Evolutionary conservation across 495 filamentous ascomycete genomes (phyloP), one percentile per base, ranked within the genome.

Genomic region (Pyrenula aspistea): DNA sequence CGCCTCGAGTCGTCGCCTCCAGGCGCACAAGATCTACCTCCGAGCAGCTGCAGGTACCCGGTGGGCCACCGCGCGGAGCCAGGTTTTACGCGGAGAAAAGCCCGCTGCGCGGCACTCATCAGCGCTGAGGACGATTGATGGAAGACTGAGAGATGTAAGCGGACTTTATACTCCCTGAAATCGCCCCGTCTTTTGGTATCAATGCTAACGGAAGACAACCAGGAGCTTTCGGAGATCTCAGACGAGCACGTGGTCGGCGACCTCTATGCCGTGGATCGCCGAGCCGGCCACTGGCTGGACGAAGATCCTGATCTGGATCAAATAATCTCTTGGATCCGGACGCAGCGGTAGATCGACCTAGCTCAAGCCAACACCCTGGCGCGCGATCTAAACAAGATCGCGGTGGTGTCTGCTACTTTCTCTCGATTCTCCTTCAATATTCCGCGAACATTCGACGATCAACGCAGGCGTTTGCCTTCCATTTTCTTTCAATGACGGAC

Each of bases 21-120:
- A 88, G 68, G 88, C 80, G 36, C 89, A 93, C 67, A 88, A 85
- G 68, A 89, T 91, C 58, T 91, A 91, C 62, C 78, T 92, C 19
- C 83, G 86, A 24, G 85, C 87, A 48, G 81, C 80, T 2, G 88
- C 89, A 12, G 88, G 84, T 20, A 81, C 83, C 62, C 78, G 88
- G 66, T 96, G 91, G 91, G 72, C 87, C 61, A 84, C 88, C 60
- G 80, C 84, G 62, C 80, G 90, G 47, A 77, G 84, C 20, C 72
- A 74, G 36, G 73, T 89, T 50, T 74, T 92, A 23, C 76, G 82
- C 60, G 86, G 86, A 48, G 76, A 81, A 57, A 74, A 74, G 59
- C 79, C 86, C 53, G 77, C 77, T 54, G 67, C 76, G 25, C 73
- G 77, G 51, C 80, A 87, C 62, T 69, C 75, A 24, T 61, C 77